Percentiles rank a stretch among this genome's conserved stretches.
These are phyloP conservation scores for Ustilago tritici DNA, from an alignment of 1,284 basidiomycete genomes.

Conservation along the genomic window DNA sequence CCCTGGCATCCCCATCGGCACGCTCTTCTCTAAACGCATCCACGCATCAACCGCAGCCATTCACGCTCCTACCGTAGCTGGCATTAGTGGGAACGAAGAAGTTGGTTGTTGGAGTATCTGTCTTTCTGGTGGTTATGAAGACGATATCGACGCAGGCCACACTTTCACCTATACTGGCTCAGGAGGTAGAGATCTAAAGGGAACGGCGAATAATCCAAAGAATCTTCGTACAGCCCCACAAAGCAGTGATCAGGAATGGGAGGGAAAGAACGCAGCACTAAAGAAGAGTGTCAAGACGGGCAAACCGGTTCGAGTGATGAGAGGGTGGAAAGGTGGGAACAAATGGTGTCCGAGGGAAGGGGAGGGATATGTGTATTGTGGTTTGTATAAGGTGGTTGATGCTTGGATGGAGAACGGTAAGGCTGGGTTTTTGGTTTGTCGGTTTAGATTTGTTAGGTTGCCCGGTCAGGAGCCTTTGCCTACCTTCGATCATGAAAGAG, in stretches of 20 bases:
- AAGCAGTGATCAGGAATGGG: conserved; percentile 81
- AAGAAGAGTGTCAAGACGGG: conserved; percentile 77
- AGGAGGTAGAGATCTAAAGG: conserved; percentile 84
- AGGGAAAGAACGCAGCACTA: conserved; percentile 79
- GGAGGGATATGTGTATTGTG: conserved; percentile 81
- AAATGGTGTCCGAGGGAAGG: conserved; percentile 66
- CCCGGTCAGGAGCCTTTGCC: conserved; percentile 35
- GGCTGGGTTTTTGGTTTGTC: conserved; percentile 46
- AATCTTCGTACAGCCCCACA: conserved; percentile 86
- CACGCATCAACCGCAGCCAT: conserved; percentile 48
- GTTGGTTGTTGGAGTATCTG: conserved; percentile 81
- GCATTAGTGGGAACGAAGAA: conserved; percentile 77
- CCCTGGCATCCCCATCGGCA: conserved; percentile 70
- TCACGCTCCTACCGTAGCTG: conserved; percentile 78
- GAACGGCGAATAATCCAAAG: conserved; percentile 79
- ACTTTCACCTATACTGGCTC: conserved; percentile 76
- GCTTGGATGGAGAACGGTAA: conserved; percentile 41
- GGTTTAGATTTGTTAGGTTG: conserved; percentile 32
- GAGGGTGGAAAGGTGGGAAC: conserved; percentile 81
- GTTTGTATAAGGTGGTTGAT: conserved; percentile 79
- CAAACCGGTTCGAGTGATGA: conserved; percentile 83
- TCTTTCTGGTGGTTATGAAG: conserved; percentile 82
- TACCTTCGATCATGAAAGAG: conserved; percentile 23
- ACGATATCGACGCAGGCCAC: conserved; percentile 83
- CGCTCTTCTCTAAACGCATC: conserved; percentile 50